These are phyloP conservation scores for Lactarius evosmus DNA, from an alignment of 768 basidiomycete genomes.

Conservation along the genomic window DNA sequence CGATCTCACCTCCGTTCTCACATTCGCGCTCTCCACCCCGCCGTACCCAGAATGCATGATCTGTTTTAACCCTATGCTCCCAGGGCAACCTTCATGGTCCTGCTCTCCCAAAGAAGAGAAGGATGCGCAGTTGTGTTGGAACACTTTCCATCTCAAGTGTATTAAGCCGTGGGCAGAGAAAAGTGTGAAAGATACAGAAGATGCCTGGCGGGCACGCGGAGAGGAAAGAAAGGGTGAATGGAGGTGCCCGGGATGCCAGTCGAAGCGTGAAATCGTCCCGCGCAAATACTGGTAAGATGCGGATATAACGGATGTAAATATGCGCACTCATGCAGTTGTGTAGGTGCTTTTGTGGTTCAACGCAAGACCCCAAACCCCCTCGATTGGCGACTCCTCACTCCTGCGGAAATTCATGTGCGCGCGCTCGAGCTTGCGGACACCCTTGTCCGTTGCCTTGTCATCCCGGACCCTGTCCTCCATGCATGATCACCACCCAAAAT, in stretches of 20 bases:
- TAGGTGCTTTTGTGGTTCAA: conserved; percentile 84
- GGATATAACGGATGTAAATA: background rate
- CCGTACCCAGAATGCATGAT: conserved; percentile 80
- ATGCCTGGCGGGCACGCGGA: conserved; percentile 70
- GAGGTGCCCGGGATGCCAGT: conserved; percentile 93
- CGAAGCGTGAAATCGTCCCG: conserved; percentile 64
- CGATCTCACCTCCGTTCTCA: conserved; percentile 75
- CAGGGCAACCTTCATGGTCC: conserved; percentile 82
- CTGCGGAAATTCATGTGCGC: conserved; percentile 67
- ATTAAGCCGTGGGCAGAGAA: conserved; percentile 85
- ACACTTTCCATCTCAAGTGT: conserved; percentile 87
- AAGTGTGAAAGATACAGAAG: conserved; percentile 67
- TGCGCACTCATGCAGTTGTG: conserved; percentile 9
- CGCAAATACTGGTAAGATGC: conserved; percentile 59
- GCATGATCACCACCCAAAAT: conserved; percentile 72
- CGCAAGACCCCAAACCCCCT: conserved; percentile 65
- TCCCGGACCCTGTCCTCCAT: conserved; percentile 96
- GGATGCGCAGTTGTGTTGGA: conserved; percentile 74
- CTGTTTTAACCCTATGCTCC: conserved; percentile 78
- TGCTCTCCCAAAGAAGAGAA: conserved; percentile 54
- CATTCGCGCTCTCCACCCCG: conserved; percentile 57
- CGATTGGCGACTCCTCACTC: conserved; percentile 74
- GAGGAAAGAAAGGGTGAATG: conserved; percentile 73
- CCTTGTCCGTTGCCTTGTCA: conserved; percentile 85
- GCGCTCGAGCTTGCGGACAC: conserved; percentile 66